phyloP scores from a whole-genome alignment of 495 filamentous ascomycete genomes.

The Annulohypoxylon bovei region DNA sequence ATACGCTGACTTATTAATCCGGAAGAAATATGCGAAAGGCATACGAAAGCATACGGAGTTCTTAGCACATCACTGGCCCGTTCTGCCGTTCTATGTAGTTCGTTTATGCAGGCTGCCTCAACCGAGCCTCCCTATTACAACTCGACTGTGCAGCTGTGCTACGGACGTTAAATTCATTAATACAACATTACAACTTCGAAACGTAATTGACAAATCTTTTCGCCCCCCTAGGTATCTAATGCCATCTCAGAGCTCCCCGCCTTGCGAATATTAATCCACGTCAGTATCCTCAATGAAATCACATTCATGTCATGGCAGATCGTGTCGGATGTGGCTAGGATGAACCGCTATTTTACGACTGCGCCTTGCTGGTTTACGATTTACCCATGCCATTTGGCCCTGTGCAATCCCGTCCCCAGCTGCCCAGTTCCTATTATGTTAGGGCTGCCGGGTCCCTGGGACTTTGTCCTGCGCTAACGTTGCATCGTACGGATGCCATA shows the following conservation, averaged over 20 bases:
- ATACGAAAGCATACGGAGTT: conserved; percentile 21
- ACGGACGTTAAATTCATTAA: conserved; percentile 11
- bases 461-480: conserved; percentile 24
- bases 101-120: conserved; percentile 39
- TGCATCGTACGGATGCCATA: conserved; percentile 12
- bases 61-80: neutral
- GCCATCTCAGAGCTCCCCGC: conserved; percentile 5
- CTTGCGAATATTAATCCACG: neutral
- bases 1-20: conserved; percentile 1
- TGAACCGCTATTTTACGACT: conserved; percentile 4
- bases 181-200: conserved; percentile 9
- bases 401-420: conserved; percentile 9
- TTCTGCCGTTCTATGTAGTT: neutral
- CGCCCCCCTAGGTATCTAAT: conserved; percentile 7
- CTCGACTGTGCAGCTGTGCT: neutral
- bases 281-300: conserved; percentile 12
- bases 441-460: conserved; percentile 38
- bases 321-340: conserved; percentile 28
- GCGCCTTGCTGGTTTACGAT: conserved; percentile 24
- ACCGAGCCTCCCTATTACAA: neutral
- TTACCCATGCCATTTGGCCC: neutral
- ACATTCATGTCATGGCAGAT: conserved; percentile 6
- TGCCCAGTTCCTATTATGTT: neutral
- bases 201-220: conserved; percentile 14
- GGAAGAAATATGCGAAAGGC: neutral